These are phyloP conservation scores for Dipteronia sinensis DNA, from an alignment of 345 rosid species.

Conservation along the genomic window DNA sequence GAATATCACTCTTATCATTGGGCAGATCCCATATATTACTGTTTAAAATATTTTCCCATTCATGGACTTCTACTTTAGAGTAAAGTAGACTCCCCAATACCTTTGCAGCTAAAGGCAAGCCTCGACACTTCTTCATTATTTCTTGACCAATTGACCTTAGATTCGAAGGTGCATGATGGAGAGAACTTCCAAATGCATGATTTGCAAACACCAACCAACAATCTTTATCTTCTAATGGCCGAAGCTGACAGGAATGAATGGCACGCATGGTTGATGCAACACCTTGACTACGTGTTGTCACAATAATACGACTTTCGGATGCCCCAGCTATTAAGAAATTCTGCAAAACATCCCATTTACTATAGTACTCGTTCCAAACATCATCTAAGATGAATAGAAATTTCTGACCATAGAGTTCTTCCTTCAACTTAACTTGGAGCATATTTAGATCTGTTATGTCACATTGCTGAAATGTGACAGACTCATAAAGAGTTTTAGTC, in stretches of 20 bases:
- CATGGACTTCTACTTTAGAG: constrained; percentile 25
- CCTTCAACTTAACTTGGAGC: constrained; percentile 39
- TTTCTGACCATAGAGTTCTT: constrained; percentile 23
- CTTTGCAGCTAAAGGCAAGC: constrained; percentile 44
- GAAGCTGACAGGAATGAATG: constrained; percentile 23
- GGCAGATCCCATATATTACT: constrained; percentile 43
- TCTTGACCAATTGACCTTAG: constrained; percentile 35
- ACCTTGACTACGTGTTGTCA: constrained; percentile 35
- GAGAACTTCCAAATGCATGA: constrained; percentile 24
- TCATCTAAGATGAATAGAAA: constrained; percentile 42
- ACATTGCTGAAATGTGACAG: constrained; percentile 27
- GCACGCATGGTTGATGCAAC: constrained; percentile 30
- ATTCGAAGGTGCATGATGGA: constrained; percentile 15
- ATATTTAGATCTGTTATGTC: constrained; percentile 33
- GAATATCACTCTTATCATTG: constrained; percentile 28
- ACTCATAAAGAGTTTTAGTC: constrained; percentile 36
- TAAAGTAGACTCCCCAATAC: constrained; percentile 41
- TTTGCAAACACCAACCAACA: constrained; percentile 35
- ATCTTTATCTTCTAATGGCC: constrained; percentile 33
- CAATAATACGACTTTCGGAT: constrained; percentile 38
- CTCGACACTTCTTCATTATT: constrained; percentile 41
- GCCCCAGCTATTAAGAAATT: constrained; percentile 30
- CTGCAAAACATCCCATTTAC: constrained; percentile 33
- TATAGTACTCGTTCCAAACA: constrained; percentile 37
- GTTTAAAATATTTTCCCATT: constrained; percentile 42